phyloP scores from a whole-genome alignment of 192 early-diverging fungal genomes.

The Coemansia sp. region DNA sequence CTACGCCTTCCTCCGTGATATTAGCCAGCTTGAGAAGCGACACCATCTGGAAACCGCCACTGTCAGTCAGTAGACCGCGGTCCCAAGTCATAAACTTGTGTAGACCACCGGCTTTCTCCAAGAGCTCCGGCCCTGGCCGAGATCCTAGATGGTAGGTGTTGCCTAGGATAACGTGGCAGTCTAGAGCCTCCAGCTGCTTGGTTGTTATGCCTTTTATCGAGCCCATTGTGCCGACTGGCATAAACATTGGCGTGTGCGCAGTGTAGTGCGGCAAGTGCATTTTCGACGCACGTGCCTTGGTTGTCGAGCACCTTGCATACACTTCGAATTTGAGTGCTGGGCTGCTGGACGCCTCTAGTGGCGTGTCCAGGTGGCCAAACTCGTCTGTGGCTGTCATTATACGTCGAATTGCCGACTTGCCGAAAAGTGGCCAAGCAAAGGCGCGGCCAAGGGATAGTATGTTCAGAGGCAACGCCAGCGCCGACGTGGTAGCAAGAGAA shows the following conservation, averaged over 20 bases:
- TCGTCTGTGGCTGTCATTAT: conserved; percentile 34
- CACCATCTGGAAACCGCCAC: conserved; percentile 89
- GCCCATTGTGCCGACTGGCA: conserved; percentile 87
- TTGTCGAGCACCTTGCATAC: conserved; percentile 74
- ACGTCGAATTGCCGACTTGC: conserved; percentile 3
- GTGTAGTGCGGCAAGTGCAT: conserved; percentile 79
- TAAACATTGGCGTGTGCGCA: conserved; percentile 80
- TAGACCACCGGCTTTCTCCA: conserved; percentile 72
- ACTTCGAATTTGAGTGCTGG: conserved; percentile 73
- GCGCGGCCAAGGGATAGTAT: neutral
- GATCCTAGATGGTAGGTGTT: conserved; percentile 84
- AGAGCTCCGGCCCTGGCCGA: conserved; percentile 69
- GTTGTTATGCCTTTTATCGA: conserved; percentile 81
- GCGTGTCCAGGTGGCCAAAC: conserved; percentile 31
- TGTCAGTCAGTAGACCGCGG: conserved; percentile 76
- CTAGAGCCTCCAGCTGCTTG: conserved; percentile 67
- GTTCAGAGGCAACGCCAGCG: conserved; percentile 3
- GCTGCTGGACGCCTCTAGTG: conserved; percentile 39
- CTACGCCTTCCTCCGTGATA: conserved; percentile 82
- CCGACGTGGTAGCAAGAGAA: neutral
- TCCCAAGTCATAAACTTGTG: conserved; percentile 82
- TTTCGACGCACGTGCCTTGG: conserved; percentile 73
- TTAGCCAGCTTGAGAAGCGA: conserved; percentile 78
- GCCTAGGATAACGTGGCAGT: conserved; percentile 82
- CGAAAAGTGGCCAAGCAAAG: conserved; percentile 4